These are phyloP conservation scores for Ceratonia siliqua DNA, from an alignment of 306 rosid species.

Conservation along the genomic window DNA sequence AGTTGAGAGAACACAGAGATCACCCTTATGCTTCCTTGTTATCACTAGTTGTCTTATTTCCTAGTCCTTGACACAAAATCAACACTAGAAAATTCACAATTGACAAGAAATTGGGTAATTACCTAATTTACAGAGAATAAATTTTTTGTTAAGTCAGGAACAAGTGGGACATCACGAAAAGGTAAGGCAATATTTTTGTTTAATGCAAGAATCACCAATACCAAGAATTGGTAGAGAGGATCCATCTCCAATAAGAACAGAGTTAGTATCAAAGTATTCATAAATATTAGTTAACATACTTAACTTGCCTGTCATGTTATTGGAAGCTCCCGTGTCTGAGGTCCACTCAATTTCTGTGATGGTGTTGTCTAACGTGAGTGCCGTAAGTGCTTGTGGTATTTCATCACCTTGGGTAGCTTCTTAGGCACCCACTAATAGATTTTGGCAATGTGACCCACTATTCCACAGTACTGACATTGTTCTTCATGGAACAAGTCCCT, in stretches of 20 bases:
- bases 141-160: neutral
- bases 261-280: neutral
- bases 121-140: neutral
- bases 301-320: neutral
- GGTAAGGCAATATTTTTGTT: neutral
- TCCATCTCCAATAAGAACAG: constrained; percentile 3
- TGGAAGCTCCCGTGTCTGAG: neutral
- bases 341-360: neutral
- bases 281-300: constrained; percentile 1
- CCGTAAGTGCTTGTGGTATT: neutral
- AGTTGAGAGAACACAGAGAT: neutral
- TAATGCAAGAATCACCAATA: constrained; percentile 1
- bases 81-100: neutral
- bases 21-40: neutral
- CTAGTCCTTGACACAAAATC: neutral
- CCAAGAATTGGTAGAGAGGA: constrained; percentile 10
- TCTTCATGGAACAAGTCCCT: neutral
- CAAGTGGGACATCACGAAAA: neutral
- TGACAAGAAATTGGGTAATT: neutral
- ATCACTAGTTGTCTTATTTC: neutral
- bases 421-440: neutral
- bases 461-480: neutral
- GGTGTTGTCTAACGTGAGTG: neutral
- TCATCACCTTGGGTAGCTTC: neutral
- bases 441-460: neutral